These are phyloP conservation scores for Yamadazyma siamensis DNA, from an alignment of 1,139 yeast species.

Conservation along the genomic window DNA sequence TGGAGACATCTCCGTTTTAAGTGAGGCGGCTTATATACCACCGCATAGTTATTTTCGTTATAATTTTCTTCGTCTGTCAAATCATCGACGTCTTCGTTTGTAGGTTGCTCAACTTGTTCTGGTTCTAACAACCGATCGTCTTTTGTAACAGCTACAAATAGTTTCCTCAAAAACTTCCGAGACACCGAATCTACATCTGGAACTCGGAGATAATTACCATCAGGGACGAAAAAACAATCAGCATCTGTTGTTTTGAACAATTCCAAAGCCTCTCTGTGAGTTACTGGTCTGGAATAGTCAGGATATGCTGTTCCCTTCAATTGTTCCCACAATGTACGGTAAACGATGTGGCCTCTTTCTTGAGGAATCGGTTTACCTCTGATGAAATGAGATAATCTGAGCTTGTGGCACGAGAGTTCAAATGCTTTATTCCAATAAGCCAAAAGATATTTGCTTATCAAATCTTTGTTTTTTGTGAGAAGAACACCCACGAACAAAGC, in stretches of 20 bases:
- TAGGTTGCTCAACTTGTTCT: conserved; percentile 5
- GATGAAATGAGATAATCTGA: conserved; percentile 78
- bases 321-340: conserved; percentile 48
- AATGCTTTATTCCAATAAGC: conserved; percentile 65
- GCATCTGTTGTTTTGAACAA: conserved; percentile 40
- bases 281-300: conserved; percentile 58
- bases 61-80: conserved; percentile 46
- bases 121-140: conserved; percentile 61
- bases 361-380: conserved; percentile 63
- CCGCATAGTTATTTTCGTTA: conserved; percentile 57
- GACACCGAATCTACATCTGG: conserved; percentile 81
- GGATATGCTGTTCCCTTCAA: conserved; percentile 39
- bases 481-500: conserved; percentile 7
- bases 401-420: conserved; percentile 48
- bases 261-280: conserved; percentile 42
- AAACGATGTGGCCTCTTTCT: conserved; percentile 71
- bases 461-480: conserved; percentile 11
- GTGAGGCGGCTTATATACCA: conserved; percentile 85
- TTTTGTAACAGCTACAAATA: conserved; percentile 81
- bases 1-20: conserved; percentile 59
- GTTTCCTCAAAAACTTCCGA: conserved; percentile 54
- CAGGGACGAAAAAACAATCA: conserved; percentile 60
- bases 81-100: conserved; percentile 28
- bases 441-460: conserved; percentile 35
- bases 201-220: conserved; percentile 81